Evolutionary conservation across 2,329 filamentous ascomycete genomes (phyloP), one percentile per base, ranked within the genome.

Genomic region (Rhexocercosporidium sp.): DNA sequence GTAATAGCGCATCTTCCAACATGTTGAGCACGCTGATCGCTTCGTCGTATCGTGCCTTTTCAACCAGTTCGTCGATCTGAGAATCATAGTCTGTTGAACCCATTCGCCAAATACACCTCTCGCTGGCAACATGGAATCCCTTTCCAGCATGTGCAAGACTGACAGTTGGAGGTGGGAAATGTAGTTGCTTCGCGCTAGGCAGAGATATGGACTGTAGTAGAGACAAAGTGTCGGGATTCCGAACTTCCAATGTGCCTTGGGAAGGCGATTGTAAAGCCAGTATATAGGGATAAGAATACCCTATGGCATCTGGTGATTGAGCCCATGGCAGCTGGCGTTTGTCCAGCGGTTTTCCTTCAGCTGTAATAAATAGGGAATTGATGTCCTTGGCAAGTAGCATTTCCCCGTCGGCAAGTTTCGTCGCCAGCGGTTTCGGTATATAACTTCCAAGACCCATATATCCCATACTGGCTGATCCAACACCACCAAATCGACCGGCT

Each of bases 321-420:
- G 90, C 87, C 96, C 96, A 99, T 1, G 94, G 94, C n/a, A 99
- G 90, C 77, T 98, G 94, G 64, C 91, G 86, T 79, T 92, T 93
- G 53, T 94, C 91, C 39, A 96, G 78, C 0, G 94, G 86, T 72
- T 93, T 94, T 4, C 94, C 96, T 34, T 93, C 86, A 12, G 91
- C 87, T 66, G 96, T 91, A 71, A 97, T 92, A 77, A 99, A 99
- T 62, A 97, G 82, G 1, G 94, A 97, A 78, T 97, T 97, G 75
- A 97, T 93, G 74, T 99, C 96, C 78, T 97, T 97, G n/a, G 95
- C 93, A n/a, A 99, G 84, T 66, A 99, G 81, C 77, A 98, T 88
- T 79, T 97, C 88, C 4, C 92, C 92, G 70, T 96, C 92, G 2
- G 88, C 87, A 14, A 99, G 84, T 72, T 91, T 91, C 6, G 94